These are phyloP conservation scores for Dendrocalamus sinicus DNA, from an alignment of 176 grass and related monocot species.

Conservation along the genomic window DNA sequence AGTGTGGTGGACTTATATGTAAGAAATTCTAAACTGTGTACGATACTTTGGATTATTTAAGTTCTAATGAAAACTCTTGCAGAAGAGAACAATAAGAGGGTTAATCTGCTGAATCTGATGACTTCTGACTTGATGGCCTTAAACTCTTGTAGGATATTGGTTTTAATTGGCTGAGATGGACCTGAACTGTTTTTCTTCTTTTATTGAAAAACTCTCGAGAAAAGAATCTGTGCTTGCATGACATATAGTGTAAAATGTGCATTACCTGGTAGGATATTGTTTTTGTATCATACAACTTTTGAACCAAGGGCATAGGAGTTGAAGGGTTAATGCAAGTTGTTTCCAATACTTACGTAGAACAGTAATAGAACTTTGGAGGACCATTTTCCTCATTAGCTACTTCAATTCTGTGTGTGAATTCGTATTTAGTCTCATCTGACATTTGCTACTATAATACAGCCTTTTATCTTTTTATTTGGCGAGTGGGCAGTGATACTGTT, in stretches of 20 bases:
- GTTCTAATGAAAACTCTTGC: too few species aligned
- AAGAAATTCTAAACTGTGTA: too few species aligned
- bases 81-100: too few species aligned
- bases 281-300: background rate
- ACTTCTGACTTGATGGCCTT: too few species aligned
- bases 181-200: background rate
- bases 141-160: too few species aligned
- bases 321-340: background rate
- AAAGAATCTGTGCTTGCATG: background rate
- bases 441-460: background rate
- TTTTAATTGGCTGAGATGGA: background rate
- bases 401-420: background rate
- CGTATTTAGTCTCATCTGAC: slow-evolving; percentile 21
- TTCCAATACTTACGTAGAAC: background rate
- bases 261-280: background rate
- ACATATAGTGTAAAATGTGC: slow-evolving; percentile 17
- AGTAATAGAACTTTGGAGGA: background rate
- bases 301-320: background rate
- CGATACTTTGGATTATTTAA: too few species aligned
- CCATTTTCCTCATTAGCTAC: background rate
- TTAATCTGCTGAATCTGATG: too few species aligned
- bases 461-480: background rate
- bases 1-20: too few species aligned
- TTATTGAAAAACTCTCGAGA: background rate
- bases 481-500: background rate